Evolutionary conservation across 2,329 filamentous ascomycete genomes (phyloP), one percentile per base, ranked within the genome.

Genomic region (Aureobasidium lini): DNA sequence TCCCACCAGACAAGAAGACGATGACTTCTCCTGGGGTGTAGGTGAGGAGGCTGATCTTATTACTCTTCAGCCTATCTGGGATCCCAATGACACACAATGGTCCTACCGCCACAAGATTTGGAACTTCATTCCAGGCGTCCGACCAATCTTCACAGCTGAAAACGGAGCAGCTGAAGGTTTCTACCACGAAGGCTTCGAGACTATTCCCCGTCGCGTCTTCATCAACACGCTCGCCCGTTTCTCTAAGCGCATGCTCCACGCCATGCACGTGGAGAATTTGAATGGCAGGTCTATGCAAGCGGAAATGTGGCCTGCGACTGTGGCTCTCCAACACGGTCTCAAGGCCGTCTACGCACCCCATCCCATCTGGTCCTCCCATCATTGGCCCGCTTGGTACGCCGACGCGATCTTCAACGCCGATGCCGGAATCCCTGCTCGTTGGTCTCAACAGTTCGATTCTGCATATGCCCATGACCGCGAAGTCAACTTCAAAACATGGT

Each of bases 291-390:
- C 89, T 64, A 95, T 94, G 77, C 95, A 95, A 71, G 89, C 91
- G 0, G 93, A 97, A 73, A 96, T 96, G 92, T 96, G 90, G 90
- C 90, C 92, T 0, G 87, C 87, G 1, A 94, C 89, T 0, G 85
- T 89, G 1, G 89, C 92, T 1, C 80, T 97, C 9, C 92, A 96
- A 62, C 92, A 96, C 71, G 93, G 93, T 10, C 86, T 89, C 75
- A 97, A 96, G 76, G 91, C 90, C 39, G 91, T 96, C 13, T 95
- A 88, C 65, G 90, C 86, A 2, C 93, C 93, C 1, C 93, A 97
- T 68, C 90, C 92, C 1, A 81, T 95, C 59, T 97, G 88, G 70
- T 84, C 93, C 15, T 92, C 96, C 73, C 86, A 92, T 59, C 82
- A 84, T 66, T 97, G 93, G 93, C 91, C 91, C 0, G 81, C 83